A percentile compares a stretch with the other conserved stretches of the same genome.
These are phyloP conservation scores for Microsporum audouinii DNA, from an alignment of 2,329 filamentous ascomycete genomes.

Conservation along the genomic window DNA sequence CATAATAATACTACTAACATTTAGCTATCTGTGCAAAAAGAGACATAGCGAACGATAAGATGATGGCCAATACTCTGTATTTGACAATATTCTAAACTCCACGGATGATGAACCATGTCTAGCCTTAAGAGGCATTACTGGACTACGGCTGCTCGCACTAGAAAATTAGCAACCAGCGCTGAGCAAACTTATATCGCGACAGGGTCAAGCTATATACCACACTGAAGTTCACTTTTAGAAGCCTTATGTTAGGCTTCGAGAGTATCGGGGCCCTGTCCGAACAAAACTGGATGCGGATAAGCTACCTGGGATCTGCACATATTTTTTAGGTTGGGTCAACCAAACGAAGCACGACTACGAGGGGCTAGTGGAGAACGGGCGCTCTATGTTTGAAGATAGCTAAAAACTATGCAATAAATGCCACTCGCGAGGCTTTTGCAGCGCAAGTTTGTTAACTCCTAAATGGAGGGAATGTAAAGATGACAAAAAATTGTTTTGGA, in stretches of 20 bases:
- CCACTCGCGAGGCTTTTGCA: constrained; percentile 15
- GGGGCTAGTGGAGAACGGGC: constrained; percentile 9
- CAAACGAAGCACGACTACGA: constrained; percentile 14
- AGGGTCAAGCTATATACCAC: neutral
- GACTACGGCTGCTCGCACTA: neutral
- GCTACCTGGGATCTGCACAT: constrained; percentile 19
- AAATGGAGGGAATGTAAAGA: constrained; percentile 10
- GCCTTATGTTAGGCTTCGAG: constrained; percentile 18
- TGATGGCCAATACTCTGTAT: no score
- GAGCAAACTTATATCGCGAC: neutral
- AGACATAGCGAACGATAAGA: no score
- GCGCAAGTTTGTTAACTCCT: constrained; percentile 15
- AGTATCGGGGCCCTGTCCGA: constrained; percentile 17
- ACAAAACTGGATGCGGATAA: constrained; percentile 11
- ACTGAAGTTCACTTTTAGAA: constrained; percentile 10
- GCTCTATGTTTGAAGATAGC: constrained; percentile 12
- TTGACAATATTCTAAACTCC: no score
- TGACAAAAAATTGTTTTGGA: constrained; percentile 21
- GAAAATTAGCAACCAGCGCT: neutral
- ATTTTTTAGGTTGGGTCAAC: constrained; percentile 21
- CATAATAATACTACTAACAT: no score
- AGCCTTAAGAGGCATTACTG: neutral
- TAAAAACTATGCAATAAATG: constrained; percentile 17
- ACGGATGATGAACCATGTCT: no score
- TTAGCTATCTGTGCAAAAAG: no score